A percentile compares a stretch with the other conserved stretches of the same genome.
phyloP scores from a whole-genome alignment of 2,329 filamentous ascomycete genomes.

The Calonectria fujianensis region DNA sequence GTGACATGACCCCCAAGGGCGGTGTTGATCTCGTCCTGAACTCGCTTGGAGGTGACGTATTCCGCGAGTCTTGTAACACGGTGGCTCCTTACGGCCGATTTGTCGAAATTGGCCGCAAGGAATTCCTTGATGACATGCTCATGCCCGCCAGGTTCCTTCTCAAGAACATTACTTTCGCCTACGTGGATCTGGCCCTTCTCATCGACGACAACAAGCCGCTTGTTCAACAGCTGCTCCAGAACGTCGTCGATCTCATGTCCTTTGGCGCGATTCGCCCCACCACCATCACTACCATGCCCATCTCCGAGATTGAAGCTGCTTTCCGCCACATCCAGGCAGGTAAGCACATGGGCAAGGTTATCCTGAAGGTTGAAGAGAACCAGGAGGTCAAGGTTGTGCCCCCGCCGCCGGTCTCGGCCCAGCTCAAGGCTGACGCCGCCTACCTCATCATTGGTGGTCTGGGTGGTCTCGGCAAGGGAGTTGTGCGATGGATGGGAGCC shows the following conservation, averaged over 20 bases:
- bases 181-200: slow-evolving; percentile 41
- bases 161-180: slow-evolving; percentile 34
- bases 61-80: slow-evolving; percentile 35
- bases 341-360: slow-evolving; percentile 45
- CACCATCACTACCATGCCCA: slow-evolving; percentile 28
- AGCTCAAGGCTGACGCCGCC: slow-evolving; percentile 38
- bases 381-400: slow-evolving; percentile 34
- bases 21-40: slow-evolving; percentile 40
- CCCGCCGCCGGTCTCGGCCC: not conserved
- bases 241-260: slow-evolving; percentile 33
- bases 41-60: slow-evolving; percentile 34
- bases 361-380: slow-evolving; percentile 29
- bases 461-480: slow-evolving; percentile 46
- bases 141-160: slow-evolving; percentile 34
- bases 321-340: slow-evolving; percentile 36
- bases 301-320: slow-evolving; percentile 30
- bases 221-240: slow-evolving; percentile 28
- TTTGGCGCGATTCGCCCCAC: slow-evolving; percentile 28
- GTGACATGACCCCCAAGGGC: slow-evolving; percentile 27
- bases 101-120: slow-evolving; percentile 33
- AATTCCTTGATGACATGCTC: slow-evolving; percentile 42
- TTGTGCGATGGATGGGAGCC: slow-evolving; percentile 43
- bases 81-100: slow-evolving; percentile 35
- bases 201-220: slow-evolving; percentile 35
- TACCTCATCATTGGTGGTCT: slow-evolving; percentile 49